Conservation (phyloP, 208 protist species). For the Acanthamoeba culbertsoni region DNA sequence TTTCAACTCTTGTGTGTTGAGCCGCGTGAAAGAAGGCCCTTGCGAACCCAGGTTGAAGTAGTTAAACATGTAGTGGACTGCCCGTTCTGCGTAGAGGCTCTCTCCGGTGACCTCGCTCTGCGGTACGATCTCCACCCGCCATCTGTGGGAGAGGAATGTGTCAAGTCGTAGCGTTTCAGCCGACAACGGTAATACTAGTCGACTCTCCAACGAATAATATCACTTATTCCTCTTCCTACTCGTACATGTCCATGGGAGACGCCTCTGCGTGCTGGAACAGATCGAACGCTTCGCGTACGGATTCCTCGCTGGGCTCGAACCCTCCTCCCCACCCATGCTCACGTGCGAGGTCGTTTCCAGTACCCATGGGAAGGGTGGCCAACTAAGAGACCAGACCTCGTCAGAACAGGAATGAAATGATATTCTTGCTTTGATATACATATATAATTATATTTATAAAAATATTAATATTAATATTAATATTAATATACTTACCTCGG, state of each 20-base stretch:
- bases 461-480: no score
- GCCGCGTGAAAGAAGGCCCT: neutral
- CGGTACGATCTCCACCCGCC: neutral
- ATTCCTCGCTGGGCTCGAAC: slow-evolving; percentile 64
- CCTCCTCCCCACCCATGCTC: slow-evolving; percentile 82
- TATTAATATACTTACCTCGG: neutral
- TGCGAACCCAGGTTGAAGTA: slow-evolving; percentile 30
- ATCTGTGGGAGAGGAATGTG: neutral
- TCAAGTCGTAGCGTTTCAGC: neutral
- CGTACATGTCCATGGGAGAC: slow-evolving; percentile 10
- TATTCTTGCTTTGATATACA: no score
- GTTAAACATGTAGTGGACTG: neutral
- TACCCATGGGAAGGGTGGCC: slow-evolving; percentile 73
- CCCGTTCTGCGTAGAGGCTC: neutral
- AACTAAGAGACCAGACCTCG: no score
- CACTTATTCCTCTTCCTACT: neutral
- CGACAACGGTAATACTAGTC: neutral
- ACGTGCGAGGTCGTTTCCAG: slow-evolving; percentile 87
- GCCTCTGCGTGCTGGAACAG: slow-evolving; percentile 23
- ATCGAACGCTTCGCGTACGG: slow-evolving; percentile 64
- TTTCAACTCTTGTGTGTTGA: no score
- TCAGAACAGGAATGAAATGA: no score
- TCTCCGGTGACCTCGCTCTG: neutral
- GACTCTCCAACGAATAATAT: no score
- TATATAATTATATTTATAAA: no score